Base-by-base conservation (phyloP, 2,329 filamentous ascomycete genomes). In the Talaromyces amestolkiae region DNA sequence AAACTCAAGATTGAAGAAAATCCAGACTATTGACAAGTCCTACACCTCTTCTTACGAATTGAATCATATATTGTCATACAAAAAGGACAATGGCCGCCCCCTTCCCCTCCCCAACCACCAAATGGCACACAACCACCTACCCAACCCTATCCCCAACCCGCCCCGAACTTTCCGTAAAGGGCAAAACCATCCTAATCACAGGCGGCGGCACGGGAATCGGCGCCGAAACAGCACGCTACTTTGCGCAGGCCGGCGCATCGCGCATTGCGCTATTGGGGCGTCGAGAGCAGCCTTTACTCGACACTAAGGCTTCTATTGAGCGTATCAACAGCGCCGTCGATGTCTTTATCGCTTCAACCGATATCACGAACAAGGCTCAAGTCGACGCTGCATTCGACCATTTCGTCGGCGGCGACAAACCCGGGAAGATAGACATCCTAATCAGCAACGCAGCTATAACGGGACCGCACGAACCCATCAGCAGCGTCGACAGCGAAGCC, bases 161-260 rank as follows among this genome's bases (percentile, higher is more conserved):
- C 9, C 76, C 81, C 1, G 75, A 76, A 58, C 74, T 82, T 49
- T 79, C 77, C 24, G 76, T 74, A 60, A 73, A 71, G 59, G 76
- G 75, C 60, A 82, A 80, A 66, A 76, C 70, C 8, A 68, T 82
- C 11, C 4, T 82, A 4, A 68, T 82, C 15, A 84, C 82, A 3
- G 82, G 81, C 22, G 81, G 78, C 0, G 80, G 81, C 3, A 78
- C 70, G 11, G 82, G 81, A 7, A 83, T 84, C 43, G 81, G 82
- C 39, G 74, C 74, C 49, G 78, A 75, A 58, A 83, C 77, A 6
- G 80, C 80, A 6, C 71, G 61, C 27, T 72, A 69, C 67, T 84
- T 83, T 61, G 81, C 81, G 11, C 54, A 72, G 68, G 80, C 82
- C 64, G 80, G 81, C 8, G 81, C 81, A 0, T 71, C 76, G 51